Conservation (phyloP, 2,329 filamentous ascomycete species). For the Fonsecaea monophora region DNA sequence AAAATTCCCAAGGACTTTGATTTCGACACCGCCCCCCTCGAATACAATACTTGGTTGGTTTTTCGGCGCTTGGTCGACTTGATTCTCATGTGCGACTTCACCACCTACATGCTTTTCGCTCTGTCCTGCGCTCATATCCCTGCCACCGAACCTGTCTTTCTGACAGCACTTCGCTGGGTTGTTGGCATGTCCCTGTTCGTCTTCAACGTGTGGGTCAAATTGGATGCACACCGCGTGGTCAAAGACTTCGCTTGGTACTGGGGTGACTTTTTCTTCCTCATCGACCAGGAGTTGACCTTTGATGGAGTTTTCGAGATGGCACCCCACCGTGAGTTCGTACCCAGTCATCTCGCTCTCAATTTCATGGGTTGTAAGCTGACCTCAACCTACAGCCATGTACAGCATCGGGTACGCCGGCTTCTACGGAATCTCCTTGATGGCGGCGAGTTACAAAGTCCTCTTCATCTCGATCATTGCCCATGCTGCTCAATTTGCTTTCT, state of each 20-base stretch:
- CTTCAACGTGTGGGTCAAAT: slow-evolving; percentile 98
- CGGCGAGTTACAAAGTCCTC: slow-evolving; percentile 94
- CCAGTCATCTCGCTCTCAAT: background rate
- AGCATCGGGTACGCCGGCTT: slow-evolving; percentile 97
- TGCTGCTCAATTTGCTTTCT: slow-evolving; percentile 90
- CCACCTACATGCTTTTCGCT: slow-evolving; percentile 94
- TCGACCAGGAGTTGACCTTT: slow-evolving; percentile 97
- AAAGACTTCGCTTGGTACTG: slow-evolving; percentile 99
- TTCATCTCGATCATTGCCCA: slow-evolving; percentile 97
- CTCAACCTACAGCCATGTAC: slow-evolving; percentile 72
- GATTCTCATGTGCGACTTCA: slow-evolving; percentile 98
- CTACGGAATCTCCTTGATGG: slow-evolving; percentile 98
- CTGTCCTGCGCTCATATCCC: slow-evolving; percentile 83
- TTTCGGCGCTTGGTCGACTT: slow-evolving; percentile 95
- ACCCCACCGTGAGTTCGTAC: slow-evolving; percentile 67
- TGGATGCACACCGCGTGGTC: slow-evolving; percentile 95
- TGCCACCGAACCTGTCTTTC: slow-evolving; percentile 69
- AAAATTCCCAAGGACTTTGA: slow-evolving; percentile 94
- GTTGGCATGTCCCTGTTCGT: slow-evolving; percentile 78
- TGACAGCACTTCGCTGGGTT: slow-evolving; percentile 77
- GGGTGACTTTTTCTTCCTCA: slow-evolving; percentile 98
- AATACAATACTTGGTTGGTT: slow-evolving; percentile 99
- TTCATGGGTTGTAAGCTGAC: background rate
- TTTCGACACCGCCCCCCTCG: slow-evolving; percentile 89
- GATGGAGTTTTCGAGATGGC: slow-evolving; percentile 99